These are phyloP conservation scores for Verticillium zaregamsianum DNA, from an alignment of 2,329 filamentous ascomycete genomes.

Conservation along the genomic window DNA sequence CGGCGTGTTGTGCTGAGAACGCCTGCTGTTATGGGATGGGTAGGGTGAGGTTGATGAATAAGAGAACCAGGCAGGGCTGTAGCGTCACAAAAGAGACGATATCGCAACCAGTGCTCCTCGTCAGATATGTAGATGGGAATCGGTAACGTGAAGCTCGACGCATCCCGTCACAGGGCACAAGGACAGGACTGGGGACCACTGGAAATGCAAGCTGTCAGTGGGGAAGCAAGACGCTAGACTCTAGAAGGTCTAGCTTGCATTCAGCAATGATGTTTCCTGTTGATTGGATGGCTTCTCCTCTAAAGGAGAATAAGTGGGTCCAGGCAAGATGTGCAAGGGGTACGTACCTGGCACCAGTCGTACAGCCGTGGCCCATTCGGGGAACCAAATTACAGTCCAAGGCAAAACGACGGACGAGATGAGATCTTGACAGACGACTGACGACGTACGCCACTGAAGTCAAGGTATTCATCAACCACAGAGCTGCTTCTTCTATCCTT, in stretches of 20 bases:
- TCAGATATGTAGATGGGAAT: background rate
- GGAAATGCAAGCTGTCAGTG: background rate
- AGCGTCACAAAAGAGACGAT: background rate
- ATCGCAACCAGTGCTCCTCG: background rate
- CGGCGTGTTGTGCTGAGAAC: background rate
- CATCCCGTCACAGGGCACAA: background rate
- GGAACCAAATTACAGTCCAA: background rate
- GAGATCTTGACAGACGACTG: background rate
- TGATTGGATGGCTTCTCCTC: background rate
- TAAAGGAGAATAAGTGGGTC: background rate
- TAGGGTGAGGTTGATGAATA: background rate
- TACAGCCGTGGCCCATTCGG: background rate
- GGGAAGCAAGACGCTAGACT: background rate
- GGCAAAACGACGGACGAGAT: background rate
- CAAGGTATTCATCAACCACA: background rate
- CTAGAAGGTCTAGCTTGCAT: background rate
- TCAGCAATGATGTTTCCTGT: too few relatives aligned
- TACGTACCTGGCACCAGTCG: background rate
- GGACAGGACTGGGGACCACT: background rate
- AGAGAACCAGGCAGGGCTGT: background rate
- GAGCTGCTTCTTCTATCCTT: background rate
- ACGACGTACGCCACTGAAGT: background rate
- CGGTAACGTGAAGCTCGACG: background rate
- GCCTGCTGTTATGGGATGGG: background rate
- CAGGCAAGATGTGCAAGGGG: background rate